These are phyloP conservation scores for Penicillium coffeae DNA, from an alignment of 495 filamentous ascomycete species.

Conservation along the genomic window DNA sequence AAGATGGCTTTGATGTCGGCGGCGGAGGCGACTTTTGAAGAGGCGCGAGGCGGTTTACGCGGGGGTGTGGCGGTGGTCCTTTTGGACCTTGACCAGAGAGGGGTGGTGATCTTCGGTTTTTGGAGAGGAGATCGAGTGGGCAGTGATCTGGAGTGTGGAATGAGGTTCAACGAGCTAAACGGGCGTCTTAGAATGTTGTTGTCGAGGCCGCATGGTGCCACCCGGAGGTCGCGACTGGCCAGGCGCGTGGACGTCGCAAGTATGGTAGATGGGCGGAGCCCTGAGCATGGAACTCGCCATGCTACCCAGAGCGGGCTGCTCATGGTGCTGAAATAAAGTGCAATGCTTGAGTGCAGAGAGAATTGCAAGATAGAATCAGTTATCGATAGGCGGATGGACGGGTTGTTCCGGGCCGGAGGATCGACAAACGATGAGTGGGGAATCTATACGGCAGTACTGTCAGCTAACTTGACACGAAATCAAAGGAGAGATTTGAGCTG, in stretches of 20 bases:
- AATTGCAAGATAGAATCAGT: too few species aligned
- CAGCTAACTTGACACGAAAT: too few species aligned
- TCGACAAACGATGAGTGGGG: too few species aligned
- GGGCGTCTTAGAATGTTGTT: slow-evolving; percentile 16
- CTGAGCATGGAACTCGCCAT: slow-evolving; percentile 45
- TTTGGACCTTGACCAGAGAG: slow-evolving; percentile 19
- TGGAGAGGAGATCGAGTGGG: background rate
- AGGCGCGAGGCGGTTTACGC: slow-evolving; percentile 5
- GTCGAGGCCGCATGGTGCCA: slow-evolving; percentile 16
- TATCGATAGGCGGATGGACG: too few species aligned
- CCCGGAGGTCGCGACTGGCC: slow-evolving; percentile 18
- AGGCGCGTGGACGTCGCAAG: slow-evolving; percentile 15
- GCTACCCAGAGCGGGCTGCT: slow-evolving; percentile 44
- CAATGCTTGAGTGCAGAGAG: too few species aligned
- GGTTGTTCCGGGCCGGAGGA: too few species aligned
- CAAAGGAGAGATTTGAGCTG: too few species aligned
- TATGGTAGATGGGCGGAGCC: slow-evolving; percentile 30
- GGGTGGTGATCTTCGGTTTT: background rate
- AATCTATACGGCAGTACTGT: too few species aligned
- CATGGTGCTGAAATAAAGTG: slow-evolving; percentile 22
- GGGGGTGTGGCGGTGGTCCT: slow-evolving; percentile 15
- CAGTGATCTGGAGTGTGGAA: background rate
- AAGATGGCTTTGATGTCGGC: slow-evolving; percentile 62
- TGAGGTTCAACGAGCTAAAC: slow-evolving; percentile 8
- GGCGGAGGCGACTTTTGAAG: slow-evolving; percentile 37